Percentiles rank a stretch among this genome's conserved stretches.
These are phyloP conservation scores for Desmodesmus armatus DNA, from an alignment of 139 green algal genomes.

Conservation along the genomic window DNA sequence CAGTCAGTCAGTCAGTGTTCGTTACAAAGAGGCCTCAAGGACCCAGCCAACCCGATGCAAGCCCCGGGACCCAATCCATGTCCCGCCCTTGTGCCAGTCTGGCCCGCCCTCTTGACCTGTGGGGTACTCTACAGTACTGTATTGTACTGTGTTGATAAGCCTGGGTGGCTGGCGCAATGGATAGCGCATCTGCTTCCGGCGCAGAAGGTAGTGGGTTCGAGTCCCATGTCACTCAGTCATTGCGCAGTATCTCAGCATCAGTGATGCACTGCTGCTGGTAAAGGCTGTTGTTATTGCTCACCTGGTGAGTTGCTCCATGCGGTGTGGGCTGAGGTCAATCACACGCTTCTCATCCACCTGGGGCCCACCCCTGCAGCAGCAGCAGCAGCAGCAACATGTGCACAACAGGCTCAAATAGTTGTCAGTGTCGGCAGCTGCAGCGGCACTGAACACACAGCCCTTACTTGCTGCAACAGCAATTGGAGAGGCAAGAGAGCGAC, in stretches of 20 bases:
- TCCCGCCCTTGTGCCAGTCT: too few species aligned
- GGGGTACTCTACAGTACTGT: background rate
- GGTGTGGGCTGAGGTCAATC: constrained; percentile 45
- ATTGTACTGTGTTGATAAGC: background rate
- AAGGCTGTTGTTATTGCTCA: background rate
- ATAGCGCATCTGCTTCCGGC: background rate
- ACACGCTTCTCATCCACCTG: constrained; percentile 47
- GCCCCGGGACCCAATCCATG: too few species aligned
- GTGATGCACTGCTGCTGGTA: background rate
- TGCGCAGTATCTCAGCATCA: background rate
- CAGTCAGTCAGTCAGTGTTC: too few species aligned
- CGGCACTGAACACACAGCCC: too few species aligned
- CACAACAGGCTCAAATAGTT: too few species aligned
- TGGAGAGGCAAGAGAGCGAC: too few species aligned
- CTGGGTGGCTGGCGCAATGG: background rate
- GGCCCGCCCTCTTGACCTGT: too few species aligned
- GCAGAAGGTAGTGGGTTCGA: too few species aligned
- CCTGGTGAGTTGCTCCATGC: constrained; percentile 22
- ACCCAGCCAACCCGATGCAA: too few species aligned
- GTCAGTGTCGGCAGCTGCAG: too few species aligned
- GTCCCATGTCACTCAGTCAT: background rate
- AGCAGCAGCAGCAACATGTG: background rate
- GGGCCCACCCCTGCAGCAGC: constrained; percentile 32
- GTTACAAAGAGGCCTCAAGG: too few species aligned
- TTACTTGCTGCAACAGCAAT: too few species aligned